Base-by-base conservation (phyloP, 1,284 basidiomycete genomes). In the Heterobasidion annosum region DNA sequence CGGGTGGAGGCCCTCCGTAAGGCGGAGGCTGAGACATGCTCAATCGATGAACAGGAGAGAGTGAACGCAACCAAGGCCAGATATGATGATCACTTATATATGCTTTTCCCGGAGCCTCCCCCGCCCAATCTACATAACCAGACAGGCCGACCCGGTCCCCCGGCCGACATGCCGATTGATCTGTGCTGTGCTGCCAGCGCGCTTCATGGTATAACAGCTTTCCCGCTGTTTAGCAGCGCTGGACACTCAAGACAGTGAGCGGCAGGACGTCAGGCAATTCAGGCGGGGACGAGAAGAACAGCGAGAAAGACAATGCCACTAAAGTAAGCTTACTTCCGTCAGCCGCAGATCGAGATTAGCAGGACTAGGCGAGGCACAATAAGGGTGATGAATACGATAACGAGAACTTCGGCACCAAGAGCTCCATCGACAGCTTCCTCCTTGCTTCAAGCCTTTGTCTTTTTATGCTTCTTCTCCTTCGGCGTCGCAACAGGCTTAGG, bases 11-110 rank as follows among this genome's bases (percentile, higher is more conserved):
- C 3, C 53, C 50, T 18, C 65, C 62, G 62, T 73, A 72, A 4
- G 72, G 66, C 40, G 79, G 75, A 55, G 78, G 74, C 33, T 70
- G 64, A 50, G 75, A 71, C 70, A 80, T 75, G 55, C 58, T 47
- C 45, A 51, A 53, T 56, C 55, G 63, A 62, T 58, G 58, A 54
- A 56, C 55, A 56, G 56, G 46, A 53, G 55, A 57, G 46, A 48
- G 48, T 53, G 57, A 37, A 51, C 51, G 52, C 51, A 55, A 50
- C 10, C 32, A 52, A 50, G 51, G 35, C 46, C 56, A 63, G 62
- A 61, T 66, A 66, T 52, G 42, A 32, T 33, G 53, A 53, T 34
- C 15, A 51, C 51, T 52, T 52, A 52, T 52, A 47, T 46, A 51
- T 32, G 42, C 19, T 16, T 51, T 25, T 51, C 34, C 40, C 37